Evolutionary conservation across 75 land plant genomes (phyloP), one percentile per base, ranked within the genome.

Genomic region (Selaginella moellendorffii): DNA sequence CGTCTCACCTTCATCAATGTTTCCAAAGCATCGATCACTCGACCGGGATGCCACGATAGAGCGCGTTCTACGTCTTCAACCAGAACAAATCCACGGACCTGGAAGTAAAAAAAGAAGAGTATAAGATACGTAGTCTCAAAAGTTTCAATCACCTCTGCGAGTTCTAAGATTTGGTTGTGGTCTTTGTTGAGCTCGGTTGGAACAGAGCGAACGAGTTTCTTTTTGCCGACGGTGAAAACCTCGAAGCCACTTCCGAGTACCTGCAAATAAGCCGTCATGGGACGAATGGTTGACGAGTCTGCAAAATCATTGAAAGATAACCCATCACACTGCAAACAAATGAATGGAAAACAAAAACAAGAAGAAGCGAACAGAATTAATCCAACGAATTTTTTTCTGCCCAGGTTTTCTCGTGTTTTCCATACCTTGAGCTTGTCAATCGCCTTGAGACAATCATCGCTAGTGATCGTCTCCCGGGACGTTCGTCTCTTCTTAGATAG

Each of bases 141-240:
- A 24, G 19, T 26, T 18, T 27, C 96, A 85, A 72, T 54, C 62
- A 90, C 96, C 86, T 91, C 92, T 21, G 97, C 97, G 54, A 87
- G 63, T 76, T 91, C 97, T 26, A 91, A 54, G 60, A 91, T 87
- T 66, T 82, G 86, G 79, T 91, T 91, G 64, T 91, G 97, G 59
- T 91, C 97, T 69, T 82, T 91, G 70, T 91, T 91, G 68, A 91
- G 73, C 64, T 91, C 97, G 19, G 82, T 85, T 9, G 97, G 97
- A 66, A 91, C 93, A 53, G 93, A 91, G 0, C 89, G 80, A 24
- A 87, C 83, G 54, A 91, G 80, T 74, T 80, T 87, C 54, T 76
- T 81, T 69, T 78, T 82, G 22, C 93, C 93, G 66, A 87, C 73
- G 52, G 88, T 71, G 58, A 87, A 79, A 29, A 91, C 93, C 74